Evolutionary conservation across 1,284 basidiomycete genomes (phyloP), one percentile per base, ranked within the genome.

Genomic region (Neolentinus lepideus): DNA sequence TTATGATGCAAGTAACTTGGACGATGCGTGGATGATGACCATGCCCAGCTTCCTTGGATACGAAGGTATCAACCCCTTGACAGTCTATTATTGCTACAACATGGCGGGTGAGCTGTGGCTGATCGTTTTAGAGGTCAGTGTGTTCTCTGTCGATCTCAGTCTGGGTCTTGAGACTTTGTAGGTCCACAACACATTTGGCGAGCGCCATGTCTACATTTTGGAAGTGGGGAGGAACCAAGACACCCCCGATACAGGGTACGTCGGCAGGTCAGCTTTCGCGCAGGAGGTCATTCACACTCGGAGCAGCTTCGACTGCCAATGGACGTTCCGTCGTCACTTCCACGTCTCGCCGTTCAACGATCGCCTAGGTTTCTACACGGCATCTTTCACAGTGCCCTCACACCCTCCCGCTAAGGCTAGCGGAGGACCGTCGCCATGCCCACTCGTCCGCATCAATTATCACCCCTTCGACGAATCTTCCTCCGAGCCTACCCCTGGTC

Each of bases 261-360:
- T 66, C 14, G 36, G 56, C 24, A 31, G 33, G 54, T 35, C 27
- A 25, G 16, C 24, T 26, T 50, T 21, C 14, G 29, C 4, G 33
- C 35, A 24, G 33, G 31, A 16, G 26, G 16, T 53, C 26, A 12
- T 48, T 25, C 3, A 50, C 26, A 56, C 38, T 22, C 27, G 54
- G 48, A 27, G 24, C 55, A 81, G 81, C 2, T 87, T 79, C 61
- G 75, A 83, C 53, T 78, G 88, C 61, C 78, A 84, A 58, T 91
- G 88, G 86, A 85, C 81, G 0, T 83, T 91, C 55, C 75, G 74
- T 24, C 81, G 88, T 22, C 76, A 81, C 56, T 91, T 92, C 66
- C 88, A 91, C 63, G 89, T 91, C 26, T 91, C 87, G 0, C 88
- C 89, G 0, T 91, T 90, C 75, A 91, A 90, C 66, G 84, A 90